A percentile compares a stretch with the other conserved stretches of the same genome.
These are phyloP conservation scores for Thalia dealbata DNA, from an alignment of 176 grass and related monocot species.

Conservation along the genomic window DNA sequence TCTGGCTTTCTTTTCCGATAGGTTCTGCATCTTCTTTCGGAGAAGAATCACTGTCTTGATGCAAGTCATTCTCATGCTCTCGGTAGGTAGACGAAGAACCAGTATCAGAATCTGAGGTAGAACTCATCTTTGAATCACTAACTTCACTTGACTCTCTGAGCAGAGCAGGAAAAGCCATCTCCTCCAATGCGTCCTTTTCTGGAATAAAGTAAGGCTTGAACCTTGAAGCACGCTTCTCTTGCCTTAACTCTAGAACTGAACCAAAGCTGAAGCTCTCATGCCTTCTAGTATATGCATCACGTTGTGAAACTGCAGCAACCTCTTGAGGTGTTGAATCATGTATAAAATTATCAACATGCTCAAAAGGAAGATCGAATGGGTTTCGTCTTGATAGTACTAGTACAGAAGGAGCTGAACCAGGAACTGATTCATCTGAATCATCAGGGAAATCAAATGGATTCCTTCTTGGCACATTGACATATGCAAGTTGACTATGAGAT, in stretches of 20 bases:
- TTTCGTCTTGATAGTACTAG: constrained; percentile 49
- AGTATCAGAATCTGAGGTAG: constrained; percentile 23
- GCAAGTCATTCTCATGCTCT: constrained; percentile 32
- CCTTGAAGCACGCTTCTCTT: constrained; percentile 37
- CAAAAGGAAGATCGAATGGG: constrained; percentile 70
- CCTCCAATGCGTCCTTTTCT: constrained; percentile 25
- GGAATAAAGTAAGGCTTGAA: constrained; percentile 46
- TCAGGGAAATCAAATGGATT: constrained; percentile 78
- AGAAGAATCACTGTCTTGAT: constrained; percentile 18
- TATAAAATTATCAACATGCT: constrained; percentile 29
- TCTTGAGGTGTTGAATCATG: constrained; percentile 35
- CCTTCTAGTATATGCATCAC: constrained; percentile 53
- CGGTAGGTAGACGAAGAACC: constrained; percentile 35
- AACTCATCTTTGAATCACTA: constrained; percentile 23
- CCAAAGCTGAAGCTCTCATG: constrained; percentile 75
- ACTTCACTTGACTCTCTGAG: constrained; percentile 17
- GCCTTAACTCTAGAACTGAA: constrained; percentile 24
- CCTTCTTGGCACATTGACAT: constrained; percentile 49
- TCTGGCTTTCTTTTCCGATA: constrained; percentile 31
- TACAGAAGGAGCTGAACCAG: constrained; percentile 83
- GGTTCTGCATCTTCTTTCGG: constrained; percentile 23
- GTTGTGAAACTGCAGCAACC: constrained; percentile 29
- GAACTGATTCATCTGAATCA: constrained; percentile 47
- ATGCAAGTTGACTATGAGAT: constrained; percentile 39
- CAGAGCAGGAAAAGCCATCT: neutral